Percentiles rank a stretch among this genome's conserved stretches.
These are phyloP conservation scores for Tetrapyrgos nigripes DNA, from an alignment of 1,284 basidiomycete species.

Conservation along the genomic window DNA sequence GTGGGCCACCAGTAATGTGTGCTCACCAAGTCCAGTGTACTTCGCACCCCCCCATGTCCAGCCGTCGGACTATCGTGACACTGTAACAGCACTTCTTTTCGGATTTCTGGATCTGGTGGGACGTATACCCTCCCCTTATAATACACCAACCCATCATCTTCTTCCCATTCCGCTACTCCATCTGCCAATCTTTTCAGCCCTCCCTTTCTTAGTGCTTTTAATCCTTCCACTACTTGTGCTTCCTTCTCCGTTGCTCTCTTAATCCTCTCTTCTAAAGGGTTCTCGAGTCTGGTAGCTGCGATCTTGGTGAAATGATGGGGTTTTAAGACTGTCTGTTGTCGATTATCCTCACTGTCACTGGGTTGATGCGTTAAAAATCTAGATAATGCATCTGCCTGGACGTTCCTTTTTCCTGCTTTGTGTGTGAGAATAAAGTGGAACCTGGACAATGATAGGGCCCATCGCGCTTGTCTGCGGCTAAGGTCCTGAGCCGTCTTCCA, in stretches of 20 bases:
- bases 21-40: conserved; percentile 41
- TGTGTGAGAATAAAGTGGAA: conserved; percentile 36
- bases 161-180: not conserved
- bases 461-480: conserved; percentile 46
- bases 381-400: not conserved
- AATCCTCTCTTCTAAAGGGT: no score
- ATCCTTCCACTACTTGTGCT: conserved; percentile 12
- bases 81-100: not conserved
- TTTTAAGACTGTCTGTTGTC: not conserved
- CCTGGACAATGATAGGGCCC: conserved; percentile 39
- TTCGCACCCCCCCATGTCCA: not conserved
- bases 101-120: not conserved
- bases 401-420: not conserved
- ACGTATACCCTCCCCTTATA: not conserved
- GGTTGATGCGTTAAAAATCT: not conserved
- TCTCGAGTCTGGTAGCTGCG: not conserved
- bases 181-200: not conserved
- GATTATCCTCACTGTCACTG: not conserved
- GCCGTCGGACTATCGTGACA: not conserved
- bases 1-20: conserved; percentile 52
- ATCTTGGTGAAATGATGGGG: conserved; percentile 21
- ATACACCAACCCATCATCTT: not conserved
- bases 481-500: conserved; percentile 24
- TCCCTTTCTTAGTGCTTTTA: conserved; percentile 13
- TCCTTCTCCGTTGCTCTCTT: conserved; percentile 9